Percentiles rank a stretch among this genome's conserved stretches.
phyloP scores from a whole-genome alignment of 2,329 filamentous ascomycete genomes.

The Beauveria scarabaeidicola region DNA sequence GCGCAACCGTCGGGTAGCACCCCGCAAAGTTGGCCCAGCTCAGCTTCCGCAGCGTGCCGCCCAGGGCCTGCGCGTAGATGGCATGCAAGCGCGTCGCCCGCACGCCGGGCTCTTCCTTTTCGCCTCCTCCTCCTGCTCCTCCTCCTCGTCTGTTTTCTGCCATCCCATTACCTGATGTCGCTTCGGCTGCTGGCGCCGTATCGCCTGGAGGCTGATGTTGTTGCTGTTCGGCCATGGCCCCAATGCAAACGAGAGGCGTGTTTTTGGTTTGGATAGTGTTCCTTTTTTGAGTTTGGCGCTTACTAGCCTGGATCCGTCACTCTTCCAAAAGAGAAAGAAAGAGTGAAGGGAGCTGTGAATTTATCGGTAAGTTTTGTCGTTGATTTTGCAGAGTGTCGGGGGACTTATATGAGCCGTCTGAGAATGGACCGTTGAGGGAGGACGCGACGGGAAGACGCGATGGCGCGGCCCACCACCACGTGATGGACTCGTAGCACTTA shows the following conservation, averaged over 20 bases:
- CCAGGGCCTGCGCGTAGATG: slow-evolving; percentile 44
- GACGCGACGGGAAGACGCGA: slow-evolving; percentile 8
- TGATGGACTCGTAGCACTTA: background rate
- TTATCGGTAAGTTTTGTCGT: no score
- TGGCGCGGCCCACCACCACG: slow-evolving; percentile 5
- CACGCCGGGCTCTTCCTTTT: slow-evolving; percentile 35
- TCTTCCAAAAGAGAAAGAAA: no score
- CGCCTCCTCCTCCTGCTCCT: background rate
- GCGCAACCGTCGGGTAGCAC: slow-evolving; percentile 54
- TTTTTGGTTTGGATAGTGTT: no score
- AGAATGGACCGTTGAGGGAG: background rate
- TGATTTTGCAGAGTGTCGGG: no score
- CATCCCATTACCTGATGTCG: background rate
- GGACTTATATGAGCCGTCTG: no score
- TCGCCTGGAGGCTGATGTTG: background rate
- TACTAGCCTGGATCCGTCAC: no score
- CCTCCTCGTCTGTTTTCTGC: background rate
- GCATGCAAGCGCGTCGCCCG: slow-evolving; percentile 47
- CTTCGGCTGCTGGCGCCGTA: background rate
- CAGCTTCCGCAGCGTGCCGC: slow-evolving; percentile 46
- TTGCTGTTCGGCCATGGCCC: background rate
- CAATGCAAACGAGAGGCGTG: no score
- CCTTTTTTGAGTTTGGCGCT: no score
- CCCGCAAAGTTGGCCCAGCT: slow-evolving; percentile 48
- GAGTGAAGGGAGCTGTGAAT: no score